A percentile compares a stretch with the other conserved stretches of the same genome.
These are phyloP conservation scores for Saksenaea oblongispora DNA, from an alignment of 371 early-diverging fungal species.

Conservation along the genomic window DNA sequence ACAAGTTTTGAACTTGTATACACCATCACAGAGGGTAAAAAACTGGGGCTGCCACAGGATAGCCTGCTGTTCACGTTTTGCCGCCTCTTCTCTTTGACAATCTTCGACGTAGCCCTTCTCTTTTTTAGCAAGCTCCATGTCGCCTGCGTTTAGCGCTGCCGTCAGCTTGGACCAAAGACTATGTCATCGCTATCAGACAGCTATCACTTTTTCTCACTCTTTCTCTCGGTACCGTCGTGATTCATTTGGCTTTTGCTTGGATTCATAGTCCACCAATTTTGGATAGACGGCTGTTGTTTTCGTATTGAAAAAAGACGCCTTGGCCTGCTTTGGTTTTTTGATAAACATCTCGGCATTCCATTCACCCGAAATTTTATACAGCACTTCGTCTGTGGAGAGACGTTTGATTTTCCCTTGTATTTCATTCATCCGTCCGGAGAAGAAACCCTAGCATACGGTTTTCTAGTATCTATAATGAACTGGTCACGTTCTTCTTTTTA, in stretches of 20 bases:
- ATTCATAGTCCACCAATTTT: slow-evolving; percentile 69
- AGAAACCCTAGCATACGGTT: slow-evolving; percentile 70
- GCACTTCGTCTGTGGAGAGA: slow-evolving; percentile 71
- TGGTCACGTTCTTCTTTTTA: slow-evolving; percentile 21
- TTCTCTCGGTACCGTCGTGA: slow-evolving; percentile 61
- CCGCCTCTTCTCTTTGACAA: slow-evolving; percentile 69
- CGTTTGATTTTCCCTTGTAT: slow-evolving; percentile 84
- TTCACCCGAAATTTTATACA: slow-evolving; percentile 85
- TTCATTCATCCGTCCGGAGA: slow-evolving; percentile 81
- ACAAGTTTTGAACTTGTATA: slow-evolving; percentile 8
- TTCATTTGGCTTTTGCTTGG: slow-evolving; percentile 81
- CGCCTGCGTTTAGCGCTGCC: slow-evolving; percentile 59
- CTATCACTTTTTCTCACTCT: background rate
- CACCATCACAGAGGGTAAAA: slow-evolving; percentile 34
- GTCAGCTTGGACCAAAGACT: slow-evolving; percentile 85
- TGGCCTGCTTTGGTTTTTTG: slow-evolving; percentile 31
- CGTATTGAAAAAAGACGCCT: slow-evolving; percentile 70
- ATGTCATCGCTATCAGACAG: background rate
- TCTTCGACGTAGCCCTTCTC: slow-evolving; percentile 85
- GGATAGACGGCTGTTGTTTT: slow-evolving; percentile 56
- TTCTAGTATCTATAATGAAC: background rate
- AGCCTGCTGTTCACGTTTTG: slow-evolving; percentile 56
- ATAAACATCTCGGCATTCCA: slow-evolving; percentile 84
- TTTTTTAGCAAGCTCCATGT: slow-evolving; percentile 77
- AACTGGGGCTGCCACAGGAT: slow-evolving; percentile 52